Conservation (phyloP, 192 early-diverging fungal species). For the Backusella liffmaniae region DNA sequence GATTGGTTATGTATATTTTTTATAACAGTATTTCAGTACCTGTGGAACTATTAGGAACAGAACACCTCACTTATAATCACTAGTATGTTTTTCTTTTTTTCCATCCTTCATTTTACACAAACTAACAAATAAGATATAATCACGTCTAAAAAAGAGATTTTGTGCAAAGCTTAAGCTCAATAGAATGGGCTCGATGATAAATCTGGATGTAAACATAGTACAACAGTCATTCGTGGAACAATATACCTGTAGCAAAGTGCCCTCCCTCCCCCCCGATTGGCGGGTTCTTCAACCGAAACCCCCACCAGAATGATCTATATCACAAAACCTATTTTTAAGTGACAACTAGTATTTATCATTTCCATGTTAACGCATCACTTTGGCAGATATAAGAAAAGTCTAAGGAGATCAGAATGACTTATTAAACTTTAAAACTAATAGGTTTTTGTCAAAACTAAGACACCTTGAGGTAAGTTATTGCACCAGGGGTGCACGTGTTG, state of each 20-base stretch:
- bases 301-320: neutral
- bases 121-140: neutral
- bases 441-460: neutral
- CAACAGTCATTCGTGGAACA: neutral
- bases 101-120: neutral
- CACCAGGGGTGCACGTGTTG: neutral
- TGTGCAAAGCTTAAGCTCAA: neutral
- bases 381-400: neutral
- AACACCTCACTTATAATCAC: neutral
- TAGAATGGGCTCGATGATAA: neutral
- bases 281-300: neutral
- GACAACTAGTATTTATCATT: neutral
- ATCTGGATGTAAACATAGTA: neutral
- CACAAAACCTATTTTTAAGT: neutral
- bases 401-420: neutral
- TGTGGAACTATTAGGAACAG: neutral
- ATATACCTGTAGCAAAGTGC: neutral
- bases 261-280: neutral
- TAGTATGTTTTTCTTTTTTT: neutral
- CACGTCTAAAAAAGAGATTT: neutral
- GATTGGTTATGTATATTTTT: neutral
- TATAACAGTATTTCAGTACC: neutral
- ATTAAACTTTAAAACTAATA: neutral
- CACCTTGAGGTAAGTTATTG: neutral
- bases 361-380: neutral